These are phyloP conservation scores for Quercus rubra DNA, from an alignment of 306 rosid genomes.

Conservation along the genomic window DNA sequence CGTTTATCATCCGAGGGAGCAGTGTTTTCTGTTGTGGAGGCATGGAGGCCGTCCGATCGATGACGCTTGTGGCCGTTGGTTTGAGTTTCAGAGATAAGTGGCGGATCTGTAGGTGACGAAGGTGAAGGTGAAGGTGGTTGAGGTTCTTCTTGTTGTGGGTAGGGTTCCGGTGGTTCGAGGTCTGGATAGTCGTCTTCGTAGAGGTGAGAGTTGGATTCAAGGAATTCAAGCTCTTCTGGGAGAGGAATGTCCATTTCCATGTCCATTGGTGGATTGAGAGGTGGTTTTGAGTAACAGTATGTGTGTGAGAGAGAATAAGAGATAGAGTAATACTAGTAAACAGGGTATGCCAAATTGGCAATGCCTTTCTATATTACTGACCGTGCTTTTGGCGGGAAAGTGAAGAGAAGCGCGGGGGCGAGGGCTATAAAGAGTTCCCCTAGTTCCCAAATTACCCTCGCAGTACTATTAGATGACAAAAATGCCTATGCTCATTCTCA, in stretches of 20 bases:
- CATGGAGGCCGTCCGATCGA: constrained; percentile 30
- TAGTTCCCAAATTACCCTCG: neutral
- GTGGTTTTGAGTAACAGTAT: neutral
- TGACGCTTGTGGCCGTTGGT: constrained; percentile 54
- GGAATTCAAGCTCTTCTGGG: constrained; percentile 82
- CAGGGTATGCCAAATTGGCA: too few relatives aligned
- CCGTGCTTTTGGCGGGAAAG: constrained; percentile 22
- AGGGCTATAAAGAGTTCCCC: neutral
- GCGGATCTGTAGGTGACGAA: constrained; percentile 17
- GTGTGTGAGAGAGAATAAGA: neutral
- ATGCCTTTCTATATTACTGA: too few relatives aligned
- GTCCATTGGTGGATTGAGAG: constrained; percentile 14
- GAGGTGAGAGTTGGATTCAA: constrained; percentile 53
- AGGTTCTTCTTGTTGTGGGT: constrained; percentile 25
- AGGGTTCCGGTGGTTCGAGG: constrained; percentile 38
- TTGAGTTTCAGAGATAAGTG: constrained; percentile 13
- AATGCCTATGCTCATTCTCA: too few relatives aligned
- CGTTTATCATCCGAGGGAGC: constrained; percentile 47
- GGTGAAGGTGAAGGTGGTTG: neutral
- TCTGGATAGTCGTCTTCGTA: constrained; percentile 38
- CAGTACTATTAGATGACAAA: too few relatives aligned
- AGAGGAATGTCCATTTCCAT: constrained; percentile 65
- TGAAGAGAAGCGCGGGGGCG: neutral
- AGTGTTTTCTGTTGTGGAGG: constrained; percentile 6
- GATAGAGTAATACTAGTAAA: neutral